A percentile compares a stretch with the other conserved stretches of the same genome.
Evolutionary conservation across 2,329 filamentous ascomycete species (phyloP).

Genomic region (Gremmenia infestans): DNA sequence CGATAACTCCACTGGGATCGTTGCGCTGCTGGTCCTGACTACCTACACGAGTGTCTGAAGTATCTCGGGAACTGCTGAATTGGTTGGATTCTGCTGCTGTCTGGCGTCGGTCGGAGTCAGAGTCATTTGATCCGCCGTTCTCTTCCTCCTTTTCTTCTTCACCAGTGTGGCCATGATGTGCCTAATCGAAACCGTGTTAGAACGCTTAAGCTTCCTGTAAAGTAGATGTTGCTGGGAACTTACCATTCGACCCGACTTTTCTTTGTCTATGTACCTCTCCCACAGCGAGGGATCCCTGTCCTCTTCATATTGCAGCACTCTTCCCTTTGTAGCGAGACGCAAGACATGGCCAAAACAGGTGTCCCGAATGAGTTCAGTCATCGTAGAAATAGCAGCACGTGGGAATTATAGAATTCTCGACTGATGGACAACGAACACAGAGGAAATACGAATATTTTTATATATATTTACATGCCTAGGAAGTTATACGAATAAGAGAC

Average conservation of each 20-base stretch:
- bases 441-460: too few relatives aligned
- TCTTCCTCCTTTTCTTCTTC: constrained; percentile 28
- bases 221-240: not conserved
- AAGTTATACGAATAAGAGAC: too few relatives aligned
- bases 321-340: constrained; percentile 36
- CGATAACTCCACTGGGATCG: constrained; percentile 35
- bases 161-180: constrained; percentile 38
- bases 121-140: constrained; percentile 23
- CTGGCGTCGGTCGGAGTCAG: not conserved
- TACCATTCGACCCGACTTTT: constrained; percentile 42
- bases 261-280: constrained; percentile 43
- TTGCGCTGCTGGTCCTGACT: constrained; percentile 27
- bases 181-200: constrained; percentile 14
- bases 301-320: constrained; percentile 39
- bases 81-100: not conserved
- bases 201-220: not conserved
- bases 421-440: too few relatives aligned
- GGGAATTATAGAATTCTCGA: too few relatives aligned
- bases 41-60: constrained; percentile 13
- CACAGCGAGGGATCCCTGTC: constrained; percentile 44
- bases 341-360: constrained; percentile 37
- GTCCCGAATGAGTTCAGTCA: constrained; percentile 38
- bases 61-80: not conserved
- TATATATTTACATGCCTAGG: too few relatives aligned
- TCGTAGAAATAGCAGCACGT: too few relatives aligned